Conservation (phyloP, 2,329 filamentous ascomycete genomes). For the Albifimbria verrucaria region DNA sequence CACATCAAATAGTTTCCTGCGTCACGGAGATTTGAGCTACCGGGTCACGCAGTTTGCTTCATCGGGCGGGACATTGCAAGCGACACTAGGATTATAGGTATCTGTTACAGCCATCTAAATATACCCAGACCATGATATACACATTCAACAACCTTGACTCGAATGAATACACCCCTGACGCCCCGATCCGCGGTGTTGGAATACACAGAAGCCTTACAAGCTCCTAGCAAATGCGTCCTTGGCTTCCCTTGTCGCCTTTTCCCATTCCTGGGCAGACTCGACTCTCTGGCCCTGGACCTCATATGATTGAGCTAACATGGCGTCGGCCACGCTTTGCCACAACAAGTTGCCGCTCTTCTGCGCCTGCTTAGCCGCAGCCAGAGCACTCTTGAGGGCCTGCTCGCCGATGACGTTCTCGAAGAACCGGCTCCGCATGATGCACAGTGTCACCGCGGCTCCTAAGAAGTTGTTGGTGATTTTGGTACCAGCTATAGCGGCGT, state of each 20-base stretch:
- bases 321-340: constrained; percentile 78
- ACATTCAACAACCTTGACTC: neutral
- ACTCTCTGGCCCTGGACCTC: constrained; percentile 65
- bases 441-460: constrained; percentile 78
- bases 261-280: constrained; percentile 37
- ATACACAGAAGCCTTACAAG: constrained; percentile 16
- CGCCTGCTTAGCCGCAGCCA: constrained; percentile 65
- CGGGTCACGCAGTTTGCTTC: neutral
- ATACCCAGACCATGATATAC: neutral
- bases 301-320: constrained; percentile 72
- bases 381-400: constrained; percentile 73
- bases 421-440: constrained; percentile 78
- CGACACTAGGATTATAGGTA: neutral
- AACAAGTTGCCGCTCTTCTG: constrained; percentile 67
- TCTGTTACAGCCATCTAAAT: neutral
- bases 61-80: neutral
- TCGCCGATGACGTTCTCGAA: constrained; percentile 80
- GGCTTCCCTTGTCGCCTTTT: constrained; percentile 39
- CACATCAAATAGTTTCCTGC: no score
- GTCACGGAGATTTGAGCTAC: no score
- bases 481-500: constrained; percentile 67
- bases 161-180: constrained; percentile 14
- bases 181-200: constrained; percentile 6
- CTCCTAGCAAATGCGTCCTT: constrained; percentile 37
- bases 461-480: constrained; percentile 71